phyloP scores from a whole-genome alignment of 1,139 yeast genomes.

The Suhomyces coccinellae region DNA sequence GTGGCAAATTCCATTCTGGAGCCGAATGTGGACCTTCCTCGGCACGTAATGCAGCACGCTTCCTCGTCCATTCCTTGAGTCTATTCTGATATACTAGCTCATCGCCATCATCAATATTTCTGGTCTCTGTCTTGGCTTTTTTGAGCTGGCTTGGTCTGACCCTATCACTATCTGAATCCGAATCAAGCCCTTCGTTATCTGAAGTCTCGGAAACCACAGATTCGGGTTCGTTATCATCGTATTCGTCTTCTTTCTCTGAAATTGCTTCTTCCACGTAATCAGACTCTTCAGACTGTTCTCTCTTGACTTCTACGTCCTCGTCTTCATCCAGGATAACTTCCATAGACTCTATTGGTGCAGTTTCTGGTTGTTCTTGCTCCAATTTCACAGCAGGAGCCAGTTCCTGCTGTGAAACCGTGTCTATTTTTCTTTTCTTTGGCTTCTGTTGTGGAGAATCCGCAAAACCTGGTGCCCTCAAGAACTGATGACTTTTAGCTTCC shows the following conservation, averaged over 20 bases:
- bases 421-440: constrained; percentile 12
- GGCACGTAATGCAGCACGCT: constrained; percentile 39
- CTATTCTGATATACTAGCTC: constrained; percentile 61
- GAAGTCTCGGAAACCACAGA: neutral
- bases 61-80: constrained; percentile 56
- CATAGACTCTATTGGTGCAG: neutral
- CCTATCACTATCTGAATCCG: neutral
- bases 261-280: constrained; percentile 2
- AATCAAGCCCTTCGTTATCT: neutral
- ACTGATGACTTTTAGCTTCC: constrained; percentile 32
- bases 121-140: constrained; percentile 10
- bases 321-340: neutral
- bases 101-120: constrained; percentile 78
- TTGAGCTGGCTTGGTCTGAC: constrained; percentile 1
- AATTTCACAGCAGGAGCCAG: neutral
- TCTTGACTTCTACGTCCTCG: neutral
- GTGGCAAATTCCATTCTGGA: constrained; percentile 71
- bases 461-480: constrained; percentile 43
- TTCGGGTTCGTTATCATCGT: constrained; percentile 3
- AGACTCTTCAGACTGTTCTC: neutral
- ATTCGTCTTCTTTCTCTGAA: neutral
- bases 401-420: constrained; percentile 14
- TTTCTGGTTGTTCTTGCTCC: neutral
- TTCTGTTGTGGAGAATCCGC: constrained; percentile 11
- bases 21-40: constrained; percentile 13